These are phyloP conservation scores for Cyberlindnera sargentensis DNA, from an alignment of 805 yeast species.

Conservation along the genomic window DNA sequence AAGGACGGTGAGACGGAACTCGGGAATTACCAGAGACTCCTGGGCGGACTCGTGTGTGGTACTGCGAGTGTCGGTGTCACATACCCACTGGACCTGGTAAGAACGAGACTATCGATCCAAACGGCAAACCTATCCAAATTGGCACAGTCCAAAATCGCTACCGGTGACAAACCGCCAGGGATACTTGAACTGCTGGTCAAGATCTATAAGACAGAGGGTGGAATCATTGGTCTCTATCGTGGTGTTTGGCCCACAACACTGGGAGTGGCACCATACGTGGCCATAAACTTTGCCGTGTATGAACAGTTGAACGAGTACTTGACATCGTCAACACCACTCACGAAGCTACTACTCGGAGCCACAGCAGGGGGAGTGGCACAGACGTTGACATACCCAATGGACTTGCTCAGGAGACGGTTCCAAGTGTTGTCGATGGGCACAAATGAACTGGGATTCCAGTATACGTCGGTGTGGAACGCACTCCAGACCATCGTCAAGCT, in stretches of 20 bases:
- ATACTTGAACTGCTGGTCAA: constrained; percentile 47
- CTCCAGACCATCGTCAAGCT: constrained; percentile 54
- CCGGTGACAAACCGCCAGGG: constrained; percentile 54
- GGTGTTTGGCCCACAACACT: constrained; percentile 87
- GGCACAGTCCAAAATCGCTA: constrained; percentile 33
- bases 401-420: constrained; percentile 78
- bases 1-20: constrained; percentile 31
- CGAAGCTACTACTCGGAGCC: constrained; percentile 75
- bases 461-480: constrained; percentile 72
- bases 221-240: constrained; percentile 65
- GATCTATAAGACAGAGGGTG: constrained; percentile 77
- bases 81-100: constrained; percentile 85
- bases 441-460: constrained; percentile 66
- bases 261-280: constrained; percentile 96
- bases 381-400: constrained; percentile 86
- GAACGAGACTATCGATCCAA: constrained; percentile 84
- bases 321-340: constrained; percentile 34
- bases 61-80: constrained; percentile 72
- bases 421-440: constrained; percentile 84
- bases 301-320: constrained; percentile 66
- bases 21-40: constrained; percentile 50
- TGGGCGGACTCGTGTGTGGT: constrained; percentile 81
- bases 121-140: constrained; percentile 59
- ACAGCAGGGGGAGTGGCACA: constrained; percentile 86
- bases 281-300: constrained; percentile 84